Evolutionary conservation across 2,329 filamentous ascomycete genomes (phyloP).

Genomic region (Cercospora canescens): DNA sequence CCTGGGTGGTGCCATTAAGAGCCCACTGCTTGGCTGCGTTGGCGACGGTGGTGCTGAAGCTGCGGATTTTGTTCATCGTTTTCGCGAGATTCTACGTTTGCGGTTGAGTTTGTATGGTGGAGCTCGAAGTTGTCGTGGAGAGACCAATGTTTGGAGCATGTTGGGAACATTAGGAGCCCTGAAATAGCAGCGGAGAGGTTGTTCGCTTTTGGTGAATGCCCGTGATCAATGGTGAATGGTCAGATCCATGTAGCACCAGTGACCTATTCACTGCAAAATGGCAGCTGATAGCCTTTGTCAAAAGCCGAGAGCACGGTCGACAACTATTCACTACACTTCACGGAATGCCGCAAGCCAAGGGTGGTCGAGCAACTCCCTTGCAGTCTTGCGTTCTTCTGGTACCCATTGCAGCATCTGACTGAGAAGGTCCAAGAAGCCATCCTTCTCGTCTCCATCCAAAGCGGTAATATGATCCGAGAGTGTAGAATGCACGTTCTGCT

Average conservation of each 20-base stretch:
- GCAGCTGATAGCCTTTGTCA: too few species aligned
- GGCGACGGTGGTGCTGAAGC: not conserved
- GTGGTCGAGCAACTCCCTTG: not conserved
- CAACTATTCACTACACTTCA: too few species aligned
- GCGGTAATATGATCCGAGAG: not conserved
- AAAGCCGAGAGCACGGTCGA: too few species aligned
- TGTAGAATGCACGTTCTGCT: not conserved
- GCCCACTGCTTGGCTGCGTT: not conserved
- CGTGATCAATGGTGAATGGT: too few species aligned
- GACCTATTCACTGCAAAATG: too few species aligned
- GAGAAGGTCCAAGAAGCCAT: not conserved
- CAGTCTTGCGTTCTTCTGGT: not conserved
- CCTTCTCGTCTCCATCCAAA: not conserved
- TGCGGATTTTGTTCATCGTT: not conserved
- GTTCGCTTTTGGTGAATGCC: too few species aligned
- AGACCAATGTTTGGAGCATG: not conserved
- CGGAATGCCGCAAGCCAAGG: not conserved
- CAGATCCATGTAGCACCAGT: too few species aligned
- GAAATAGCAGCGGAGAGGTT: too few species aligned
- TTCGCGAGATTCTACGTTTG: not conserved
- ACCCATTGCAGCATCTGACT: not conserved
- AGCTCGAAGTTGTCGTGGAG: not conserved
- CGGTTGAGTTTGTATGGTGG: not conserved
- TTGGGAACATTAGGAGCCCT: too few species aligned
- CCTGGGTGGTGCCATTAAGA: not conserved